phyloP scores from a whole-genome alignment of 176 grass and related monocot species.

The Aegilops sharonensis region DNA sequence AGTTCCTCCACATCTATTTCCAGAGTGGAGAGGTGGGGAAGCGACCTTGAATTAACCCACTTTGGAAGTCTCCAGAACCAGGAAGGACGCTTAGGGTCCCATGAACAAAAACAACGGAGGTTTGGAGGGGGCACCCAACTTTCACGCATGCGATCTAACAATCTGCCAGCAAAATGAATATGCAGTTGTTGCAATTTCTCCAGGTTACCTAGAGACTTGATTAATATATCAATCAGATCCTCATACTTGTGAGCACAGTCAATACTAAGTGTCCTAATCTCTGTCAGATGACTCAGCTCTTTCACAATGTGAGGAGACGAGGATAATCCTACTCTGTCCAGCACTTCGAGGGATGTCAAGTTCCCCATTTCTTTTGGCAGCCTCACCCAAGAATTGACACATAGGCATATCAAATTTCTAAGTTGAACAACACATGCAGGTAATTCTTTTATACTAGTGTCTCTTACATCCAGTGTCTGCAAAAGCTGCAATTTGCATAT shows the following conservation, averaged over 20 bases:
- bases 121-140: background rate
- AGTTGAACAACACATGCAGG: background rate
- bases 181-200: background rate
- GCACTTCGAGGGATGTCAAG: background rate
- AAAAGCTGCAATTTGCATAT: background rate
- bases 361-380: background rate
- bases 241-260: too few relatives aligned
- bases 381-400: fast-evolving
- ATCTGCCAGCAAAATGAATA: fast-evolving
- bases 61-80: background rate
- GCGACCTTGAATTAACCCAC: background rate
- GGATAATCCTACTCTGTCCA: fast-evolving
- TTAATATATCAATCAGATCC: too few relatives aligned
- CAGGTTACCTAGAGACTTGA: background rate
- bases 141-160: background rate
- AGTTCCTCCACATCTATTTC: background rate
- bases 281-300: background rate
- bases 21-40: background rate
- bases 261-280: too few relatives aligned
- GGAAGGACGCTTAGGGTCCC: too few relatives aligned
- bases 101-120: background rate
- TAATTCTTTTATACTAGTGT: background rate
- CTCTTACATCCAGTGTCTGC: background rate
- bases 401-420: background rate
- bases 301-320: background rate